These are phyloP conservation scores for Helichrysum umbraculigerum DNA, from an alignment of 129 eudicot species.

Conservation along the genomic window DNA sequence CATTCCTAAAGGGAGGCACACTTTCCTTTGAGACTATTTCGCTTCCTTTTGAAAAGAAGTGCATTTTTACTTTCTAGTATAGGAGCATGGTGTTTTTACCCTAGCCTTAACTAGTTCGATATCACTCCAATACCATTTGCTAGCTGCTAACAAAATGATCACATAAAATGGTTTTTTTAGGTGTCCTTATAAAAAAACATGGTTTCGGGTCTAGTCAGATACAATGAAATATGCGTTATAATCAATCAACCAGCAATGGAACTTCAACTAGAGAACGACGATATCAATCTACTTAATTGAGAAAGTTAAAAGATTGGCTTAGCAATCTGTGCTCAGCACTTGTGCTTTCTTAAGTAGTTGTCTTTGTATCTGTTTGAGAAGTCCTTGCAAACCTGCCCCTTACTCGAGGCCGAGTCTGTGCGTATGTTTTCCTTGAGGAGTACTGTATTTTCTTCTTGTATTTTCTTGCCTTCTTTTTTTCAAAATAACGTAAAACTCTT, in stretches of 20 bases:
- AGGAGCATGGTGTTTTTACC: constrained; percentile 3
- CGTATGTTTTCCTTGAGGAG: constrained; percentile 36
- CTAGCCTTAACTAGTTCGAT: neutral
- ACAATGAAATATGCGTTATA: constrained; percentile 11
- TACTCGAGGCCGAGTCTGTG: constrained; percentile 33
- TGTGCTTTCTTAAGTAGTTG: constrained; percentile 12
- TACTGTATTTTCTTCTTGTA: constrained; percentile 23
- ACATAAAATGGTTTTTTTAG: neutral
- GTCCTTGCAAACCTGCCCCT: constrained; percentile 34
- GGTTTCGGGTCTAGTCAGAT: neutral
- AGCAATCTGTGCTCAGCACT: neutral
- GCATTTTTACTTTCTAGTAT: constrained; percentile 11
- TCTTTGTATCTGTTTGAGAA: constrained; percentile 25
- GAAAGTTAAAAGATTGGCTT: neutral
- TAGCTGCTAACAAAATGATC: neutral
- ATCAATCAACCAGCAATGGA: constrained; percentile 3
- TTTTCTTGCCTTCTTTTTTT: constrained; percentile 41
- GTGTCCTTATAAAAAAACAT: neutral
- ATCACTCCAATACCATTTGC: neutral
- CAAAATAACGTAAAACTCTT: constrained; percentile 31
- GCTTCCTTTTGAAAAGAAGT: neutral
- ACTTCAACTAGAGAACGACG: constrained; percentile 2
- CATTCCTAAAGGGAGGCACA: neutral
- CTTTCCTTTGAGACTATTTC: constrained; percentile 2
- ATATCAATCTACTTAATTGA: constrained; percentile 13